phyloP scores from a whole-genome alignment of 2,329 filamentous ascomycete genomes.

The Aspergillus spinulosporus region DNA sequence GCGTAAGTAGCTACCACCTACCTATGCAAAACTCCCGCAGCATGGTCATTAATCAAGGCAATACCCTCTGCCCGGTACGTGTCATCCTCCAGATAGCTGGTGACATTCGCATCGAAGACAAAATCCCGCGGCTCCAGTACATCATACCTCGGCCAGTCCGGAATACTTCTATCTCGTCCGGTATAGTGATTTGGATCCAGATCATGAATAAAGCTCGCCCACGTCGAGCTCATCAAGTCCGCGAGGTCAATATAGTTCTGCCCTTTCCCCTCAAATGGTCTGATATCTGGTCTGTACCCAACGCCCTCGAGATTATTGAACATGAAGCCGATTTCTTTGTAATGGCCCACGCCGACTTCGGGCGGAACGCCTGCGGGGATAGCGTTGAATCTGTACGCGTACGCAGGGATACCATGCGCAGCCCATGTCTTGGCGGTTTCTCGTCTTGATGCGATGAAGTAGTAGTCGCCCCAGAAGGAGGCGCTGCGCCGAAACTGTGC shows the following conservation, averaged over 20 bases:
- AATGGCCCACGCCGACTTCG: constrained; percentile 14
- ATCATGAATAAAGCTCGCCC: constrained; percentile 14
- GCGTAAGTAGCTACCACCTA: neutral
- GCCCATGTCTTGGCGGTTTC: constrained; percentile 6
- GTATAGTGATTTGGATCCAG: constrained; percentile 11
- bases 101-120: constrained; percentile 13
- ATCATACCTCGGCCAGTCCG: constrained; percentile 14
- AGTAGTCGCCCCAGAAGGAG: constrained; percentile 16
- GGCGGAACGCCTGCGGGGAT: constrained; percentile 12
- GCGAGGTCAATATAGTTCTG: constrained; percentile 1
- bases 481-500: constrained; percentile 15
- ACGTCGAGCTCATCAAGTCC: constrained; percentile 14
- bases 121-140: constrained; percentile 1
- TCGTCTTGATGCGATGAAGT: constrained; percentile 16
- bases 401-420: constrained; percentile 6
- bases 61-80: constrained; percentile 10
- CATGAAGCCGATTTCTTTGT: neutral
- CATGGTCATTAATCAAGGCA: constrained; percentile 5
- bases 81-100: constrained; percentile 11
- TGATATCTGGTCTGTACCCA: neutral
- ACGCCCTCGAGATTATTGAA: neutral
- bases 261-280: neutral
- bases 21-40: constrained; percentile 4
- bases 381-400: constrained; percentile 18
- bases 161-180: neutral